A percentile compares a stretch with the other conserved stretches of the same genome.
phyloP scores from a whole-genome alignment of 805 yeast species.

The Starmerella etchellsii region DNA sequence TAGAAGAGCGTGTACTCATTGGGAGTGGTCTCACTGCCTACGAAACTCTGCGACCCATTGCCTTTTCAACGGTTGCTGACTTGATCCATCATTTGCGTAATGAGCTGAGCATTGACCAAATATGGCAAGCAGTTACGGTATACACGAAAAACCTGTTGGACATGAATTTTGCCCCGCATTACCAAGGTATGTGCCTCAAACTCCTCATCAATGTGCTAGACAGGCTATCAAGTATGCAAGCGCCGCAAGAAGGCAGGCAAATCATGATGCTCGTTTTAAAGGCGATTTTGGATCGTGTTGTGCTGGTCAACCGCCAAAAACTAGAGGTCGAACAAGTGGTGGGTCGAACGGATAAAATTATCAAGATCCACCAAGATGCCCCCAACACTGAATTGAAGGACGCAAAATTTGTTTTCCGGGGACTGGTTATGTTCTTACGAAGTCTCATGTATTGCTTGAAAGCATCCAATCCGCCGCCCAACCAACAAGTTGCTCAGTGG shows the following conservation, averaged over 20 bases:
- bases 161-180: constrained; percentile 68
- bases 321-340: constrained; percentile 33
- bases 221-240: constrained; percentile 66
- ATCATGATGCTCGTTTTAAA: constrained; percentile 75
- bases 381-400: constrained; percentile 64
- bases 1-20: constrained; percentile 74
- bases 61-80: constrained; percentile 91
- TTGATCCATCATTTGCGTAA: constrained; percentile 83
- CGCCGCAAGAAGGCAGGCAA: constrained; percentile 70
- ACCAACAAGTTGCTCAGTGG: constrained; percentile 45
- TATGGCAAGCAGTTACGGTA: constrained; percentile 73
- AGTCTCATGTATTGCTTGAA: constrained; percentile 82
- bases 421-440: constrained; percentile 77
- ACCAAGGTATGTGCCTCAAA: constrained; percentile 94
- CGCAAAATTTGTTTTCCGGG: constrained; percentile 75
- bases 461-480: constrained; percentile 70
- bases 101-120: constrained; percentile 67
- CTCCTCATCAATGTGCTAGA: constrained; percentile 78
- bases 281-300: constrained; percentile 74
- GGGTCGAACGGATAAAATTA: constrained; percentile 19
- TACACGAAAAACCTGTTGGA: constrained; percentile 75
- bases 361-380: constrained; percentile 40
- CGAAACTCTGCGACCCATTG: constrained; percentile 82
- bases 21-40: constrained; percentile 88
- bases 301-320: constrained; percentile 45